Conservation (phyloP, 2,329 filamentous ascomycete genomes). For the Bipolaris cookei region DNA sequence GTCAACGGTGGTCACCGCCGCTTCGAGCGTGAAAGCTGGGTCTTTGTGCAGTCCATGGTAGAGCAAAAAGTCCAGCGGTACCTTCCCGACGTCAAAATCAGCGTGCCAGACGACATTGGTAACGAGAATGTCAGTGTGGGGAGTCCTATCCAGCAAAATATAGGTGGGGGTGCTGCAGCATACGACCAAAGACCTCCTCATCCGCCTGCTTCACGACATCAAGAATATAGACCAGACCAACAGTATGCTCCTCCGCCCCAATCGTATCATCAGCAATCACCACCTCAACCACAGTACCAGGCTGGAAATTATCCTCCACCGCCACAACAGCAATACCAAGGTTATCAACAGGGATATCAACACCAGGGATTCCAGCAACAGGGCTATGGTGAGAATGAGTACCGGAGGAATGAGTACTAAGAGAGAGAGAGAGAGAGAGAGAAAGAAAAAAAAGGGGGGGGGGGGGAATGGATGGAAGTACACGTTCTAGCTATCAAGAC, state of each 20-base stretch:
- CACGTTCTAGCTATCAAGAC: neutral
- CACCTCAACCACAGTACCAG: neutral
- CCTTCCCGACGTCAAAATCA: slow-evolving; percentile 39
- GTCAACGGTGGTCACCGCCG: slow-evolving; percentile 42
- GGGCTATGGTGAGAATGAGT: slow-evolving; percentile 14
- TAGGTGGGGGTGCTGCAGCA: slow-evolving; percentile 17
- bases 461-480: no score
- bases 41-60: slow-evolving; percentile 40
- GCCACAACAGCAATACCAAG: neutral
- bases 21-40: slow-evolving; percentile 40
- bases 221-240: slow-evolving; percentile 9
- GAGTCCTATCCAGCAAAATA: slow-evolving; percentile 21
- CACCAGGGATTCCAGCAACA: slow-evolving; percentile 16
- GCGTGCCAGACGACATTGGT: slow-evolving; percentile 40
- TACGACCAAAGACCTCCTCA: slow-evolving; percentile 11
- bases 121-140: slow-evolving; percentile 41
- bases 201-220: slow-evolving; percentile 15
- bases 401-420: slow-evolving; percentile 19
- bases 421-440: neutral
- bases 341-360: neutral
- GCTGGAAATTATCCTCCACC: slow-evolving; percentile 4
- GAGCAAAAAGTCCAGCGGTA: slow-evolving; percentile 41
- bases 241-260: slow-evolving; percentile 7
- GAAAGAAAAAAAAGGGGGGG: neutral
- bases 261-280: slow-evolving; percentile 6